A percentile compares a stretch with the other conserved stretches of the same genome.
phyloP scores from a whole-genome alignment of 495 filamentous ascomycete species.

The Penicillium manginii region DNA sequence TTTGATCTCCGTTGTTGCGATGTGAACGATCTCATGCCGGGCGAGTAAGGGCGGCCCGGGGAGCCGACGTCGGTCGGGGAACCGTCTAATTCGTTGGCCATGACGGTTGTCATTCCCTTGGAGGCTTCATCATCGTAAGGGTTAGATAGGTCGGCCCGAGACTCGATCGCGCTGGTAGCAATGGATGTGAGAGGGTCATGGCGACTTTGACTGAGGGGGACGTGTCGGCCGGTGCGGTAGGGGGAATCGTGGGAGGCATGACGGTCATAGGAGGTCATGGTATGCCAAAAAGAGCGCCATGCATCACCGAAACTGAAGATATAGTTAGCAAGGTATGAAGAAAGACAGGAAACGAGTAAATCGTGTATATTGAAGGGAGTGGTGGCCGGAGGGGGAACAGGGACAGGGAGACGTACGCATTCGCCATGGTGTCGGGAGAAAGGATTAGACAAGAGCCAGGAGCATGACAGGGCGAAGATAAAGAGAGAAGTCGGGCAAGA shows the following conservation, averaged over 20 bases:
- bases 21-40: conserved; percentile 78
- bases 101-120: conserved; percentile 57
- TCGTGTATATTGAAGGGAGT: background rate
- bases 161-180: conserved; percentile 76
- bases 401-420: conserved; percentile 23
- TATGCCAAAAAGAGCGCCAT: conserved; percentile 91
- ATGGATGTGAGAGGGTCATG: conserved; percentile 77
- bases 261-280: conserved; percentile 81
- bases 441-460: background rate
- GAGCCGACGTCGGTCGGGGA: conserved; percentile 62
- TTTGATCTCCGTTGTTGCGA: conserved; percentile 60
- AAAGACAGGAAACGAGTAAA: background rate
- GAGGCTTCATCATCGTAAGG: conserved; percentile 72
- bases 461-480: conserved; percentile 2
- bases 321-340: background rate
- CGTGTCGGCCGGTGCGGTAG: conserved; percentile 79
- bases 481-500: background rate
- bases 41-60: conserved; percentile 75
- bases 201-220: conserved; percentile 73
- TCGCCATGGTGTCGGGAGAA: conserved; percentile 28
- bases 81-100: conserved; percentile 60
- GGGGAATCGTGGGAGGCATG: conserved; percentile 87
- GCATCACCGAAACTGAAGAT: conserved; percentile 58
- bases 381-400: background rate
- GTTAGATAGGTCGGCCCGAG: conserved; percentile 71